Conservation (phyloP, 1,139 yeast genomes). For the Sugiyamaella xylanicola region DNA sequence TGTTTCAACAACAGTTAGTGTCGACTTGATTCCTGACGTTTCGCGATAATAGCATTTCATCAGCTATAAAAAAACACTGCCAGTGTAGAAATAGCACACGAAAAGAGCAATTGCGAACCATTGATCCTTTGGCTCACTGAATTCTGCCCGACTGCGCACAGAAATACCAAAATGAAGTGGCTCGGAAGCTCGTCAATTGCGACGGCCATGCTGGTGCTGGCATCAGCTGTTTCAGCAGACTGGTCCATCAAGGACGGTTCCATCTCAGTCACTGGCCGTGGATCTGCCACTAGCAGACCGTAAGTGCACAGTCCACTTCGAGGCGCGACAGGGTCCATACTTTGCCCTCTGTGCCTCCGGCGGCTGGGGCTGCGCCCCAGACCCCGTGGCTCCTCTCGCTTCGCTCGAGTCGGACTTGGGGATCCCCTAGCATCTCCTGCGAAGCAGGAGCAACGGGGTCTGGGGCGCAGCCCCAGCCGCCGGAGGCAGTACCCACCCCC, state of each 20-base stretch:
- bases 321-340: too few relatives aligned
- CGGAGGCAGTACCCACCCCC: background rate
- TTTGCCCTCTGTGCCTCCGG: too few relatives aligned
- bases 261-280: slow-evolving; percentile 35
- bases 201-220: slow-evolving; percentile 19
- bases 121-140: too few relatives aligned
- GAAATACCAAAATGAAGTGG: slow-evolving; percentile 5
- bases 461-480: slow-evolving; percentile 1
- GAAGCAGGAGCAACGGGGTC: background rate
- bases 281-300: slow-evolving; percentile 11
- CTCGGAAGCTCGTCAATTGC: slow-evolving; percentile 1
- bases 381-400: background rate
- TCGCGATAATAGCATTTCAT: too few relatives aligned
- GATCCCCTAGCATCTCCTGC: background rate
- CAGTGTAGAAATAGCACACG: too few relatives aligned
- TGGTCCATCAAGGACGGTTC: slow-evolving; percentile 37
- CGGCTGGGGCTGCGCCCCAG: background rate
- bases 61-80: too few relatives aligned
- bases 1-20: too few relatives aligned
- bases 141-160: too few relatives aligned
- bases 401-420: background rate
- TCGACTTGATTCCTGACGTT: too few relatives aligned
- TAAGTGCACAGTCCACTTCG: slow-evolving; percentile 4
- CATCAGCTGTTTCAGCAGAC: slow-evolving; percentile 31
- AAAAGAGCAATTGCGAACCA: too few relatives aligned